Evolutionary conservation across 2,329 filamentous ascomycete genomes (phyloP), one percentile per base, ranked within the genome.

Genomic region (Colletotrichum spaethianum): DNA sequence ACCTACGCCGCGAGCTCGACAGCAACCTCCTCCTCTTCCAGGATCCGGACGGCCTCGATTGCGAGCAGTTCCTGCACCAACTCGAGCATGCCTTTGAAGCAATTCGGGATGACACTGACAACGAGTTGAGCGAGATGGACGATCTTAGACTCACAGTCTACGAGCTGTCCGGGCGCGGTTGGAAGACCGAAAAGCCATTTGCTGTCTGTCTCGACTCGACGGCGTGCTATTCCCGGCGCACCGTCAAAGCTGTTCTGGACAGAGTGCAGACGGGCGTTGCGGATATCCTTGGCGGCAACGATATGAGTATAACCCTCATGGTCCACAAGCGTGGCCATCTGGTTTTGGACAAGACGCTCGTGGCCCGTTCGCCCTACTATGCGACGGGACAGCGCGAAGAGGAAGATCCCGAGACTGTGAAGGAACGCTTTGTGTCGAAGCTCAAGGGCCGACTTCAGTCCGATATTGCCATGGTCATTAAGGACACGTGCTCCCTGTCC

Each of bases 321-420:
- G 84, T 85, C 8, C 82, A 86, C 74, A 89, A 89, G 76, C 83
- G 87, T 53, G 87, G 87, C 0, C 87, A 89, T 67, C 82, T 87
- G 28, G 82, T 89, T 18, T 72, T 88, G n/a, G 84, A 87, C 76
- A 86, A 86, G 74, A 83, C 83, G 6, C 78, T 88, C 11, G 80
- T 85, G 16, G 82, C 85, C n/a, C 75, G 67, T 64, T 63, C 73
- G 53, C 70, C 70, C 11, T 56, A 56, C 65, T 72, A 72, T 53
- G 70, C 70, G n/a, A 72, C 70, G 38, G 70, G 70, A 33, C 70
- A 72, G 31, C 65, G 70, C 60, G 65, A 72, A 64, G 83, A 80
- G 70, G 61, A 78, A 4, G 77, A 79, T 16, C 76, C 75, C 9
- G 81, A 83, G 42, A 77, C 83, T 16, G 82, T 84, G 69, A 79